A percentile compares a stretch with the other conserved stretches of the same genome.
phyloP scores from a whole-genome alignment of 345 rosid species.

The Eucalyptus erythrocorys region DNA sequence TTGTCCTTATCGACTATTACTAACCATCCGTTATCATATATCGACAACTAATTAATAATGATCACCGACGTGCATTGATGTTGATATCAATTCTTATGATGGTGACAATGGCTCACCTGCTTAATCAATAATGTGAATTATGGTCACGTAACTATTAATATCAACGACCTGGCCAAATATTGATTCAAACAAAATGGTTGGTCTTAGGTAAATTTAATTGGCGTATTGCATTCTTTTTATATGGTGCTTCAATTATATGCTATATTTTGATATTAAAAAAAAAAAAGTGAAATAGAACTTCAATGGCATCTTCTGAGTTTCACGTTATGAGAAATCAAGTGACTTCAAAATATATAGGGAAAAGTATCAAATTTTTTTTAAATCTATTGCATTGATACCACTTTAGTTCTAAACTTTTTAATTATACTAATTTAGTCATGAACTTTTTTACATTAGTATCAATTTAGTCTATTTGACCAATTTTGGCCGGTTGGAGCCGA shows the following conservation, averaged over 20 bases:
- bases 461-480: accelerated
- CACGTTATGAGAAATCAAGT: neutral
- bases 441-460: accelerated
- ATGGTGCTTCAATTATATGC: neutral
- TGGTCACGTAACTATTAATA: no score
- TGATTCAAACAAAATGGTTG: neutral
- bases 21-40: neutral
- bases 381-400: accelerated
- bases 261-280: neutral
- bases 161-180: no score
- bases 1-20: neutral
- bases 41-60: no score
- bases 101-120: no score
- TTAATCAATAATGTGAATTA: no score
- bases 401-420: accelerated
- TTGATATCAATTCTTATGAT: neutral
- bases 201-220: neutral
- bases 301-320: neutral
- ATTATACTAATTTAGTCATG: accelerated
- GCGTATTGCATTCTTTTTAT: neutral
- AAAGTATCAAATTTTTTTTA: no score
- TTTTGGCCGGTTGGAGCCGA: accelerated
- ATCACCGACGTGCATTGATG: neutral
- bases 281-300: neutral
- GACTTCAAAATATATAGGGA: neutral